phyloP scores from a whole-genome alignment of 805 yeast genomes.

The Wickerhamomyces mucosus region DNA sequence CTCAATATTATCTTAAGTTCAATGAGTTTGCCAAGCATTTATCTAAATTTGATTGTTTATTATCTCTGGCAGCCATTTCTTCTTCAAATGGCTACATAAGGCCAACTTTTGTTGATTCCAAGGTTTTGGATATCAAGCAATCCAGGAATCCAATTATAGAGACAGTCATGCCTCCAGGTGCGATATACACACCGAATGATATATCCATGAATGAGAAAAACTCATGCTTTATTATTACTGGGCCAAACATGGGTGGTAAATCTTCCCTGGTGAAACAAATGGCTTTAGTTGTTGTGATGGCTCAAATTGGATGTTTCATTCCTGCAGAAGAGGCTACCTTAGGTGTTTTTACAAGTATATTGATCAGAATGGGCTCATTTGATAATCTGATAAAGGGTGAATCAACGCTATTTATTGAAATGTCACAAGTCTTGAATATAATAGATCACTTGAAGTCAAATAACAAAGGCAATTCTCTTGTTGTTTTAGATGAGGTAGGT shows the following conservation, averaged over 20 bases:
- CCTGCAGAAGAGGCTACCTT: conserved; percentile 76
- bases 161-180: conserved; percentile 23
- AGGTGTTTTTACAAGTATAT: conserved; percentile 77
- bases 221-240: conserved; percentile 80
- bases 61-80: conserved; percentile 65
- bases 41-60: conserved; percentile 62
- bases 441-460: conserved; percentile 42
- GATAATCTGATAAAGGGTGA: conserved; percentile 95
- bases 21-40: conserved; percentile 39
- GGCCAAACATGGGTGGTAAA: conserved; percentile 97
- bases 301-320: conserved; percentile 81
- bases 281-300: conserved; percentile 78
- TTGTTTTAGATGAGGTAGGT: conserved; percentile 91
- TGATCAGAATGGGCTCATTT: conserved; percentile 96
- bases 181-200: conserved; percentile 75
- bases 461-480: conserved; percentile 55
- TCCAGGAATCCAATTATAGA: conserved; percentile 93
- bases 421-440: conserved; percentile 87
- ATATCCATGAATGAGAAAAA: conserved; percentile 51
- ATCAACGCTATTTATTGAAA: conserved; percentile 91
- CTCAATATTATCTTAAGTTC: conserved; percentile 30
- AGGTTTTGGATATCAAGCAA: conserved; percentile 37
- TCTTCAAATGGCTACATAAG: conserved; percentile 50
- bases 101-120: conserved; percentile 50
- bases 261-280: conserved; percentile 84